These are phyloP conservation scores for Lathyrus sativus DNA, from an alignment of 306 rosid species.

Conservation along the genomic window DNA sequence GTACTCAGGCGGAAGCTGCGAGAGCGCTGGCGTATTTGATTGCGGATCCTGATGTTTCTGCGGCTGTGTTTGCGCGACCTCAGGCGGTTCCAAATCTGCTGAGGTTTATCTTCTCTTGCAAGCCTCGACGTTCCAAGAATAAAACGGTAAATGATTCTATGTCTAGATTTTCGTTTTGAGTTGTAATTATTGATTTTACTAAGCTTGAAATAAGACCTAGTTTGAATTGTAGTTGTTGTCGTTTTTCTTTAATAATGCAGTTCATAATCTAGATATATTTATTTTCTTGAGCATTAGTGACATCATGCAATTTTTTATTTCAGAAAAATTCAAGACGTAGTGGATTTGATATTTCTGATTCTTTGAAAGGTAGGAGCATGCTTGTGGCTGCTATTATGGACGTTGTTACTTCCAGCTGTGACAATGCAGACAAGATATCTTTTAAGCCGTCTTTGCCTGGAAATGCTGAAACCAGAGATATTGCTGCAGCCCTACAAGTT, in stretches of 20 bases:
- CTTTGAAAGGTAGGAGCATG: slow-evolving; percentile 96
- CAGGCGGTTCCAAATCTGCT: slow-evolving; percentile 82
- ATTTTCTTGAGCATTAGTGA: slow-evolving; percentile 41
- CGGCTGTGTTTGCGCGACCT: slow-evolving; percentile 80
- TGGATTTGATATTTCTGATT: slow-evolving; percentile 75
- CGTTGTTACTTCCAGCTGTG: slow-evolving; percentile 85
- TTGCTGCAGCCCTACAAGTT: slow-evolving; percentile 87
- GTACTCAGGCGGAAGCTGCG: slow-evolving; percentile 89
- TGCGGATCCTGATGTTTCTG: slow-evolving; percentile 82
- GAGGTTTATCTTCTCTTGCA: slow-evolving; percentile 84
- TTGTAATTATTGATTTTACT: slow-evolving; percentile 1
- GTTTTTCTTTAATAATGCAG: slow-evolving; percentile 1
- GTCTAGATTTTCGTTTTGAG: background rate
- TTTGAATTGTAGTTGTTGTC: slow-evolving; percentile 11
- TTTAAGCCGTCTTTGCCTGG: slow-evolving; percentile 76
- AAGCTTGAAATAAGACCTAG: slow-evolving; percentile 18
- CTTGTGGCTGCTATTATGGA: slow-evolving; percentile 99
- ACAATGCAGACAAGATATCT: slow-evolving; percentile 53
- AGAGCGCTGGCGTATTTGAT: slow-evolving; percentile 92
- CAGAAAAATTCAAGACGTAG: slow-evolving; percentile 81
- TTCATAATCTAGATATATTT: slow-evolving; percentile 3
- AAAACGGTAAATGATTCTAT: slow-evolving; percentile 56
- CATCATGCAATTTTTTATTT: slow-evolving; percentile 45
- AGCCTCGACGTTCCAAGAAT: slow-evolving; percentile 77
- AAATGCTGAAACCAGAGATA: slow-evolving; percentile 80